Evolutionary conservation across 306 rosid species (phyloP).

Genomic region (Hippophae rhamnoides): DNA sequence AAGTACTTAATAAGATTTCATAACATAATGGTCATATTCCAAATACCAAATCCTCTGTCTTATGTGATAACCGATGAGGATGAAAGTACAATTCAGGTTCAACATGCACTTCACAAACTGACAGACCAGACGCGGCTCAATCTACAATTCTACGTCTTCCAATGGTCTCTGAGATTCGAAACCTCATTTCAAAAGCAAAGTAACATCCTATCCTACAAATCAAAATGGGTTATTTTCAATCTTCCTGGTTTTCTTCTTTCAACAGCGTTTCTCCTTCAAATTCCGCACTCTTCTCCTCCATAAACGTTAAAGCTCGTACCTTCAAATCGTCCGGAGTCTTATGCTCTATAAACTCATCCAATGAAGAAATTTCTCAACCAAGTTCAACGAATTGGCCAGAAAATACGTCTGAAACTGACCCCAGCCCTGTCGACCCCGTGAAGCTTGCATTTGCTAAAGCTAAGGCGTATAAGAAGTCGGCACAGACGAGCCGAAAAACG

Average conservation of each 20-base stretch:
- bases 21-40: too few relatives aligned
- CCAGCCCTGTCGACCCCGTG: slow-evolving; percentile 34
- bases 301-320: slow-evolving; percentile 15
- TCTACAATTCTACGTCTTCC: not conserved
- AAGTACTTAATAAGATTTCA: too few relatives aligned
- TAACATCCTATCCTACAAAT: not conserved
- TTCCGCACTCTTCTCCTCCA: slow-evolving; percentile 20
- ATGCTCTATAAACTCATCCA: slow-evolving; percentile 26
- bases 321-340: slow-evolving; percentile 29
- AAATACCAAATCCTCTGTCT: too few relatives aligned
- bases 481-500: slow-evolving; percentile 14
- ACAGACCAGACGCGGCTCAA: not conserved
- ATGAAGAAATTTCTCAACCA: slow-evolving; percentile 32
- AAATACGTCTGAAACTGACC: slow-evolving; percentile 15
- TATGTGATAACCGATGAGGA: too few relatives aligned
- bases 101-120: not conserved
- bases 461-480: slow-evolving; percentile 40
- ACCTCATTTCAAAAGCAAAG: not conserved
- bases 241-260: slow-evolving; percentile 38
- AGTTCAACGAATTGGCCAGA: slow-evolving; percentile 21
- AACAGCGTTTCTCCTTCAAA: slow-evolving; percentile 29
- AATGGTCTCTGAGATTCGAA: not conserved
- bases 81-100: too few relatives aligned
- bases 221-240: slow-evolving; percentile 45
- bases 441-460: slow-evolving; percentile 65